Evolutionary conservation across 805 yeast species (phyloP).

Genomic region (Hanseniaspora opuntiae): DNA sequence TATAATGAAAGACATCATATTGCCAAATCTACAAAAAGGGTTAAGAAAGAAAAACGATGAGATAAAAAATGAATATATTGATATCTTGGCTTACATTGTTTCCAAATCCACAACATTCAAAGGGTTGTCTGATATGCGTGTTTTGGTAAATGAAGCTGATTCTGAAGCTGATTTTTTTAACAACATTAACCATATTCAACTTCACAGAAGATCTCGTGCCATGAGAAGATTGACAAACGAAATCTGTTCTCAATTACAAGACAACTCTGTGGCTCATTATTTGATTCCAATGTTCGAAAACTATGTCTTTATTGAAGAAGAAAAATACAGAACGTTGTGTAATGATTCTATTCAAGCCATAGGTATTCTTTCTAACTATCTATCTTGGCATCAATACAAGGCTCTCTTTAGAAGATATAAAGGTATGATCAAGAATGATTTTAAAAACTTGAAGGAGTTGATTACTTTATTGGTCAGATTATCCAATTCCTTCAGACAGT

Average conservation of each 20-base stretch:
- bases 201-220: slow-evolving; percentile 77
- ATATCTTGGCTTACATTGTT: slow-evolving; percentile 52
- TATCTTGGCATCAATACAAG: slow-evolving; percentile 69
- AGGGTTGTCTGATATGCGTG: slow-evolving; percentile 54
- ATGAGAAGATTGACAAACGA: slow-evolving; percentile 44
- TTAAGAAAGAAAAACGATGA: slow-evolving; percentile 46
- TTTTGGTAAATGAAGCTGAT: slow-evolving; percentile 49
- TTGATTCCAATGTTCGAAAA: slow-evolving; percentile 75
- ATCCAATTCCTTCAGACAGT: slow-evolving; percentile 36
- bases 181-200: slow-evolving; percentile 70
- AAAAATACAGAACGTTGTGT: slow-evolving; percentile 45
- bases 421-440: slow-evolving; percentile 33
- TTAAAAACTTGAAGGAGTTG: slow-evolving; percentile 40
- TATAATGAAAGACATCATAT: slow-evolving; percentile 38
- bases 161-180: slow-evolving; percentile 72
- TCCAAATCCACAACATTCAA: slow-evolving; percentile 30
- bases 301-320: slow-evolving; percentile 49
- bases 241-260: slow-evolving; percentile 34
- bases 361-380: slow-evolving; percentile 39
- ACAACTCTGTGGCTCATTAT: slow-evolving; percentile 58
- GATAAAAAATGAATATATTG: slow-evolving; percentile 58
- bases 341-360: slow-evolving; percentile 55
- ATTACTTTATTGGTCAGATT: slow-evolving; percentile 47
- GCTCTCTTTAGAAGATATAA: slow-evolving; percentile 63
- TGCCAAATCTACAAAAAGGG: slow-evolving; percentile 58